Percentiles rank a stretch among this genome's conserved stretches.
Conservation (phyloP, 2,329 filamentous ascomycete species). For the Penicillium nordicum region DNA sequence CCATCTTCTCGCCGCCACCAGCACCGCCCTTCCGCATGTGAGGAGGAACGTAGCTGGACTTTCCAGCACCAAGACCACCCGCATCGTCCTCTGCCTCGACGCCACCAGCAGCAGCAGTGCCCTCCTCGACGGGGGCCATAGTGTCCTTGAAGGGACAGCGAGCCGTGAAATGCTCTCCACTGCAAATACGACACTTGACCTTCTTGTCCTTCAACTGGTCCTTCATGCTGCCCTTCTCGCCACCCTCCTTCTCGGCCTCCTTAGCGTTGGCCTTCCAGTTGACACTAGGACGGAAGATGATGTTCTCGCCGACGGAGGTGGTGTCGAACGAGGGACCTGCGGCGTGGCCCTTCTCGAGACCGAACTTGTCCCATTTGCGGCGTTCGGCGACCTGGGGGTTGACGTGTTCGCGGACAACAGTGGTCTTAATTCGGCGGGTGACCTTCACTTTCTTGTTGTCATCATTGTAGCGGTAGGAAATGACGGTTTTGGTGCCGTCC, state of each 20-base stretch:
- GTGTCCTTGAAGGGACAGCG: conserved; percentile 99
- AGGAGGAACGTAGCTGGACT: conserved; percentile 89
- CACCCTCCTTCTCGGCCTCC: conserved; percentile 55
- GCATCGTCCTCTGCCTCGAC: conserved; percentile 46
- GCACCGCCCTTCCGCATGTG: conserved; percentile 71
- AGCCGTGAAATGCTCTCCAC: conserved; percentile 97
- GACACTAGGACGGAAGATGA: conserved; percentile 86
- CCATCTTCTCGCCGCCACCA: conserved; percentile 73
- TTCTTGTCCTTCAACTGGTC: conserved; percentile 90
- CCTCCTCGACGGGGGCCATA: conserved; percentile 69
- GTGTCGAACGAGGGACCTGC: conserved; percentile 82
- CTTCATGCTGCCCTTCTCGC: conserved; percentile 61
- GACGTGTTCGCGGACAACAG: conserved; percentile 84
- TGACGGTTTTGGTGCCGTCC: conserved; percentile 94
- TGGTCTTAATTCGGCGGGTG: conserved; percentile 90
- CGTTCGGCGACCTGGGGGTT: conserved; percentile 96
- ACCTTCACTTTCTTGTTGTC: conserved; percentile 95
- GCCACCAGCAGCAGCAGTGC: conserved; percentile 41
- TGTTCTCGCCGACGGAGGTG: conserved; percentile 94
- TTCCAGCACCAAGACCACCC: conserved; percentile 61
- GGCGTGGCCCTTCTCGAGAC: conserved; percentile 78
- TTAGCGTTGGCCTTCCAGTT: conserved; percentile 93
- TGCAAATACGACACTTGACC: conserved; percentile 99
- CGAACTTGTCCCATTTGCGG: conserved; percentile 91
- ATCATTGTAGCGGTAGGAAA: conserved; percentile 87